phyloP scores from a whole-genome alignment of 2,329 filamentous ascomycete species.

The Epichloe typhina region DNA sequence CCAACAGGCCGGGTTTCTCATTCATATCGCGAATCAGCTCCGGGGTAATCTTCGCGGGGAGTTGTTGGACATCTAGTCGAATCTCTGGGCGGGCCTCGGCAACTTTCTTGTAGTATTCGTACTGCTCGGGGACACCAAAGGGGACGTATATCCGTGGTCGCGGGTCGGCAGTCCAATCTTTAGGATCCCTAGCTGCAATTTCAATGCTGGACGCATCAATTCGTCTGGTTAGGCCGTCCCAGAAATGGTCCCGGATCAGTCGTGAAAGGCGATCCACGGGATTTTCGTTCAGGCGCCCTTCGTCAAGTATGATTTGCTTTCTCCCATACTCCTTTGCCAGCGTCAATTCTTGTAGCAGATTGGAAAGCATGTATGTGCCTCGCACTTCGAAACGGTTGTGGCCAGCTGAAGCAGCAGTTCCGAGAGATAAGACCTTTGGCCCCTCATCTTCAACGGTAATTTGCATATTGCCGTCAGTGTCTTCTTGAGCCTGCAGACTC shows the following conservation, averaged over 20 bases:
- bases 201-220: conserved; percentile 86
- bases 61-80: conserved; percentile 70
- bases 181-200: conserved; percentile 75
- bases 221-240: conserved; percentile 77
- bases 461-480: conserved; percentile 88
- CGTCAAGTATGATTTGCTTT: conserved; percentile 81
- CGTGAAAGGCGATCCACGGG: conserved; percentile 79
- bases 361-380: conserved; percentile 95
- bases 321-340: conserved; percentile 83
- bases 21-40: conserved; percentile 76
- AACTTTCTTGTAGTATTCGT: conserved; percentile 75
- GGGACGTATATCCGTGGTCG: conserved; percentile 88
- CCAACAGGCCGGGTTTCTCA: conserved; percentile 73
- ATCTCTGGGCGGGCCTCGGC: conserved; percentile 70
- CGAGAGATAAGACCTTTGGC: conserved; percentile 77
- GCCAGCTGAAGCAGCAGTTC: conserved; percentile 75
- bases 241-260: conserved; percentile 81
- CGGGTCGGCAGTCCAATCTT: conserved; percentile 88
- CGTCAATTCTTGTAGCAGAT: conserved; percentile 86
- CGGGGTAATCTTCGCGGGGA: conserved; percentile 66
- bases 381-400: conserved; percentile 82
- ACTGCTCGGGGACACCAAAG: conserved; percentile 69
- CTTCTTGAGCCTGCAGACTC: conserved; percentile 69
- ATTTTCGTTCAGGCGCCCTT: conserved; percentile 86
- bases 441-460: conserved; percentile 95